Evolutionary conservation across 2,329 filamentous ascomycete genomes (phyloP), one percentile per base, ranked within the genome.

Genomic region (Grosmannia penicillata): DNA sequence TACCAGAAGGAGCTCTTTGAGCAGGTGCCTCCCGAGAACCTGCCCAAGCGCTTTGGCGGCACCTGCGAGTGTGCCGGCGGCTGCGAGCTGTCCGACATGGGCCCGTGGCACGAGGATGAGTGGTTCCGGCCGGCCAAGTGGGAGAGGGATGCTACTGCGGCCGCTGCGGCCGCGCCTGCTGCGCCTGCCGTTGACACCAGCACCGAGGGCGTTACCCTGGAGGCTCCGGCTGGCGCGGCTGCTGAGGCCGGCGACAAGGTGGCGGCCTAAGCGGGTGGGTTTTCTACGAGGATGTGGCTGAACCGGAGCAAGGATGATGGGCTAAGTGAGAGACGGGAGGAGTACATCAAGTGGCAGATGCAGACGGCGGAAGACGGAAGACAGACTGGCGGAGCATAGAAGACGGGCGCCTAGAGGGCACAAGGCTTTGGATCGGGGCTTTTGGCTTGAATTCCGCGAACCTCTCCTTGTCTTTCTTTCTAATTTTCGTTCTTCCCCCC

Each of bases 11-110:
- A 94, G 59, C 68, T 98, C 40, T 67, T 94, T 44, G 70, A 65
- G 41, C 91, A 98, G 64, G 73, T 98, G 4, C 81, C 86, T 2
- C 70, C 76, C 38, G 87, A 95, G 70, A 95, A 93, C 64, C 68
- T 98, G 44, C 91, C 91, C 45, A 78, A 77, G 60, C 66, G 75
- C 43, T 89, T 94, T 51, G 91, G 91, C 47, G 91, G 91, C 44
- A 68, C 60, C 29, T 98, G 91, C 62, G 59, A 79, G 45, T 98
- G 91, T 60, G 56, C 66, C 25, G 84, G 82, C 42, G 87, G 86
- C 45, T 98, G 91, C 62, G 65, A 73, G 58, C 62, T 93, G 52
- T 93, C 84, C 60, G 87, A 98, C 57, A 77, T 77, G 44, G 91
- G 91, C 37, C 91, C 91, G 38, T 98, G 91, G 91, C 70, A 72